Evolutionary conservation across 1,284 basidiomycete species (phyloP).

Genomic region (Papiliotrema terrestris): DNA sequence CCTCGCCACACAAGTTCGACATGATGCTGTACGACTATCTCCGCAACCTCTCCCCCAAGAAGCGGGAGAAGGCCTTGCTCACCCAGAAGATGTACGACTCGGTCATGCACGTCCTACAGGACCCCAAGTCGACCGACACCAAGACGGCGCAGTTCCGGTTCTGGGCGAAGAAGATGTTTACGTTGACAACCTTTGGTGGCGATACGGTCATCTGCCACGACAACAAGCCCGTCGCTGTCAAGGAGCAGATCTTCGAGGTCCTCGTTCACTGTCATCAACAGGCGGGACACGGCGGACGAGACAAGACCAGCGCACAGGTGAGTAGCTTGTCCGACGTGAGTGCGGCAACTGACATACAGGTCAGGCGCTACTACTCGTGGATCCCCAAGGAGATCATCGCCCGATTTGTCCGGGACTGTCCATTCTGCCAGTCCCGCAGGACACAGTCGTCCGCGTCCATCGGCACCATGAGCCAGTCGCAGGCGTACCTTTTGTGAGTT

Average conservation of each 20-base stretch:
- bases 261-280: slow-evolving; percentile 66
- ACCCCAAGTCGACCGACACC: slow-evolving; percentile 50
- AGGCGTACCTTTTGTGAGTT: slow-evolving; percentile 14
- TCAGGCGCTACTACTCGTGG: slow-evolving; percentile 68
- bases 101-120: slow-evolving; percentile 62
- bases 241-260: slow-evolving; percentile 70
- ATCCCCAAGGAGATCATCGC: slow-evolving; percentile 74
- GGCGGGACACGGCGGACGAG: slow-evolving; percentile 67
- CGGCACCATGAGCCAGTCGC: slow-evolving; percentile 14
- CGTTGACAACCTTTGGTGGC: slow-evolving; percentile 50
- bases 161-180: slow-evolving; percentile 76
- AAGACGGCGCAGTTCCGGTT: slow-evolving; percentile 67
- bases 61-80: slow-evolving; percentile 66
- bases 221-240: slow-evolving; percentile 64
- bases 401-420: slow-evolving; percentile 69
- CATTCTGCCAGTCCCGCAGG: slow-evolving; percentile 54
- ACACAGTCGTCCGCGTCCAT: background rate
- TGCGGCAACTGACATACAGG: slow-evolving; percentile 35
- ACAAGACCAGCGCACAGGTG: slow-evolving; percentile 57
- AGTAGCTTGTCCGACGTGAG: background rate
- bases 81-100: slow-evolving; percentile 64
- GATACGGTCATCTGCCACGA: slow-evolving; percentile 60
- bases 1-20: slow-evolving; percentile 20
- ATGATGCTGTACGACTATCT: slow-evolving; percentile 24
- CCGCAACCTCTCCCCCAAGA: slow-evolving; percentile 30